Evolutionary conservation across 139 green algal species (phyloP).

Genomic region (Tetraselmis chui): DNA sequence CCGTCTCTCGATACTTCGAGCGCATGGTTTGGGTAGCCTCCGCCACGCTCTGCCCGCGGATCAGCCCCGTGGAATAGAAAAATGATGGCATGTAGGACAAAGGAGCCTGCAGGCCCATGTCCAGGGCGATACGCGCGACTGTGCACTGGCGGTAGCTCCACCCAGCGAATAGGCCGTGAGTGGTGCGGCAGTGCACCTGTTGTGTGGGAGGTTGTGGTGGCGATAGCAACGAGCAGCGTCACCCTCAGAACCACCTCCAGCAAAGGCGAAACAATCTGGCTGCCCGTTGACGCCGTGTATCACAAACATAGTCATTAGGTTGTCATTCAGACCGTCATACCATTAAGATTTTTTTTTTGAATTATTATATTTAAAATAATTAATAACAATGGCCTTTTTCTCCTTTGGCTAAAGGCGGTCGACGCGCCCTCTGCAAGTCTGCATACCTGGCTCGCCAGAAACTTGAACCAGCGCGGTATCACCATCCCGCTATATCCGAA

Average conservation of each 20-base stretch:
- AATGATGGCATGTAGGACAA: not conserved
- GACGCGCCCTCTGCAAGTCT: no score
- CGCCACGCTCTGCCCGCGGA: not conserved
- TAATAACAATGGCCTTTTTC: no score
- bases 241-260: no score
- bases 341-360: no score
- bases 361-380: no score
- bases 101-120: not conserved
- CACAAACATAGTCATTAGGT: no score
- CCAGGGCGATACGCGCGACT: not conserved
- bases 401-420: no score
- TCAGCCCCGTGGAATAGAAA: not conserved
- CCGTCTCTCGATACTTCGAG: not conserved
- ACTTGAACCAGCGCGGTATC: not conserved
- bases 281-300: no score
- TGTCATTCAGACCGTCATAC: no score
- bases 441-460: not conserved
- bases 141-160: not conserved
- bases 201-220: no score
- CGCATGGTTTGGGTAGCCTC: not conserved
- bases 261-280: no score
- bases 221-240: no score
- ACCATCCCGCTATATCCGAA: not conserved
- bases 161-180: not conserved
- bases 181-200: not conserved